Evolutionary conservation across 2,329 filamentous ascomycete species (phyloP).

Genomic region (Diplodia sapinea): DNA sequence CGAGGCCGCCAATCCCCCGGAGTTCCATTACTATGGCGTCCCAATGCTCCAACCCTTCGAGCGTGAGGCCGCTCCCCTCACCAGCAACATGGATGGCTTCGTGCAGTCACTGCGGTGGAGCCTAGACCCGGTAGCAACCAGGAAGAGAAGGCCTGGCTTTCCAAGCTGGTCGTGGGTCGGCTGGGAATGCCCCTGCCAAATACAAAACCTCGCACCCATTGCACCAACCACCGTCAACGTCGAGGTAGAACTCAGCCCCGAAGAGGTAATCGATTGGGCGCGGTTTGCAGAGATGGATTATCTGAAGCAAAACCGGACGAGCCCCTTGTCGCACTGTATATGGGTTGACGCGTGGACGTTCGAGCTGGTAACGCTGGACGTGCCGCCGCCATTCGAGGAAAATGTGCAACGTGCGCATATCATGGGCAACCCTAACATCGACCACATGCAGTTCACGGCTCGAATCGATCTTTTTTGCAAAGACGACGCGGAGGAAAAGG

Average conservation of each 20-base stretch:
- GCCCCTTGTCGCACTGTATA: background rate
- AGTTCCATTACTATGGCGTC: background rate
- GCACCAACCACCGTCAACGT: background rate
- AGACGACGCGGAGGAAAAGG: background rate
- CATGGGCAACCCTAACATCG: background rate
- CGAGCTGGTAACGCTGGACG: background rate
- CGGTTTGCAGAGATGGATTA: background rate
- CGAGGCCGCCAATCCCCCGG: accelerated
- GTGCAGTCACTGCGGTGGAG: background rate
- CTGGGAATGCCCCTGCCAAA: background rate
- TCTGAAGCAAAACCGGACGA: background rate
- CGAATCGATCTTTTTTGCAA: background rate
- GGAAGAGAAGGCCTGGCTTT: background rate
- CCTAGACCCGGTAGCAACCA: background rate
- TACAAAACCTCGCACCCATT: background rate
- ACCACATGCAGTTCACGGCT: background rate
- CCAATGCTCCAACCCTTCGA: background rate
- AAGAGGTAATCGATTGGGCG: background rate
- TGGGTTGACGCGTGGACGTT: background rate
- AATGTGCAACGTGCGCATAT: background rate
- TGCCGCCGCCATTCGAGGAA: background rate
- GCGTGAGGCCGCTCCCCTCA: background rate
- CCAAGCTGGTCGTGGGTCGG: background rate
- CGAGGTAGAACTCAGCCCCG: background rate
- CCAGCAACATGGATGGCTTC: background rate